phyloP scores from a whole-genome alignment of 2,329 filamentous ascomycete genomes.

The Ascochyta fabae region DNA sequence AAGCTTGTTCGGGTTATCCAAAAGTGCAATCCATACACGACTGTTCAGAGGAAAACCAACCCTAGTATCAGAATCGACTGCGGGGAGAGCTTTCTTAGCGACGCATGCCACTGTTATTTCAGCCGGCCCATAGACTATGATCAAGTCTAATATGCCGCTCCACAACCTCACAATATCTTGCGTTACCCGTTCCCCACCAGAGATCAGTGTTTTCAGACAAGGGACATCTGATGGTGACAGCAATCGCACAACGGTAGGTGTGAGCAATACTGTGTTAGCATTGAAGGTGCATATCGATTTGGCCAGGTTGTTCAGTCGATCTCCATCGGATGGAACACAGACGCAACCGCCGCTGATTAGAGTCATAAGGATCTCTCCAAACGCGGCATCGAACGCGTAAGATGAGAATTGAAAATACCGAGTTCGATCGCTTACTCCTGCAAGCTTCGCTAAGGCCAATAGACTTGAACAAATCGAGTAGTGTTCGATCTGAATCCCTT shows the following conservation, averaged over 20 bases:
- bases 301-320: constrained; percentile 57
- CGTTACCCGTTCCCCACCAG: background rate
- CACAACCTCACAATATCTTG: background rate
- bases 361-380: constrained; percentile 59
- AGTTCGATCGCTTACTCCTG: background rate
- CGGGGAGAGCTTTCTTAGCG: background rate
- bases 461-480: background rate
- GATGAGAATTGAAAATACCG: constrained; percentile 28
- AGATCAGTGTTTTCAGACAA: background rate
- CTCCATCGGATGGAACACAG: constrained; percentile 60
- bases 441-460: constrained; percentile 23
- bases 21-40: constrained; percentile 25
- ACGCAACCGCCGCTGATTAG: constrained; percentile 55
- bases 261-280: constrained; percentile 52
- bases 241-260: constrained; percentile 60
- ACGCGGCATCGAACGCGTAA: constrained; percentile 60
- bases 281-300: constrained; percentile 37
- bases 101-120: background rate
- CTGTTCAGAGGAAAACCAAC: background rate
- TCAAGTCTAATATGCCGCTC: background rate
- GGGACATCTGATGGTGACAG: constrained; percentile 41
- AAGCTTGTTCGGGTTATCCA: constrained; percentile 22
- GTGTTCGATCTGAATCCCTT: constrained; percentile 62
- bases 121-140: background rate
- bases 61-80: background rate